phyloP scores from a whole-genome alignment of 352 stramenopile species.

The Globisporangium sylvaticum region DNA sequence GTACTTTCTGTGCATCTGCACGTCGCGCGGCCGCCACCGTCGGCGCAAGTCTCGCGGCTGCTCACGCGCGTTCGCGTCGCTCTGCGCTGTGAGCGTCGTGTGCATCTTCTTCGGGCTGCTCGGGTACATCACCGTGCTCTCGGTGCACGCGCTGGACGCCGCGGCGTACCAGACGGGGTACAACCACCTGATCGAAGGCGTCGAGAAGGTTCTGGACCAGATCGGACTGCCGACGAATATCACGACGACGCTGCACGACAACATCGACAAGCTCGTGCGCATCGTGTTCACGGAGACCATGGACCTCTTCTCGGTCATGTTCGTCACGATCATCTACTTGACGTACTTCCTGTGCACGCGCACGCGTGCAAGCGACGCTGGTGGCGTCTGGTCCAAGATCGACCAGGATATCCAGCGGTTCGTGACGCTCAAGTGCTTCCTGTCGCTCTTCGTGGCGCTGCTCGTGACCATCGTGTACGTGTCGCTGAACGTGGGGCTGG shows the following conservation, averaged over 20 bases:
- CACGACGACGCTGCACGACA: constrained; percentile 87
- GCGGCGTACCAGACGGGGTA: constrained; percentile 82
- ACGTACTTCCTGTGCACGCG: constrained; percentile 87
- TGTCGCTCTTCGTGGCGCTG: constrained; percentile 84
- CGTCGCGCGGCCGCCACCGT: constrained; percentile 63
- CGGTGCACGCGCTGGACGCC: constrained; percentile 78
- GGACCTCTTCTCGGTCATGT: constrained; percentile 88
- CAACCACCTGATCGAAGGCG: constrained; percentile 56
- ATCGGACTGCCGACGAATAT: constrained; percentile 85
- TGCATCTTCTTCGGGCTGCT: constrained; percentile 85
- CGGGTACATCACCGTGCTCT: constrained; percentile 86
- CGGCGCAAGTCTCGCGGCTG: constrained; percentile 75
- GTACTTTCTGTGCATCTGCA: constrained; percentile 87
- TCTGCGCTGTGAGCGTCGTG: constrained; percentile 80
- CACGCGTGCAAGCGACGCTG: constrained; percentile 77
- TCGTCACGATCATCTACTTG: constrained; percentile 88
- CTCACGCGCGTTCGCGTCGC: constrained; percentile 77
- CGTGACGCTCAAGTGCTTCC: constrained; percentile 86
- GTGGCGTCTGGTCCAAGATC: constrained; percentile 86
- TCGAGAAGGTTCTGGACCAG: constrained; percentile 65
- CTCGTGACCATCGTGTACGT: constrained; percentile 88
- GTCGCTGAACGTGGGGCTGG: constrained; percentile 83
- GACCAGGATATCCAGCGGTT: constrained; percentile 88
- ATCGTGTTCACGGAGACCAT: constrained; percentile 86
- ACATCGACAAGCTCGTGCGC: constrained; percentile 84